Conservation (phyloP, 208 protist species). For the Jaenimonas drosophilae region DNA sequence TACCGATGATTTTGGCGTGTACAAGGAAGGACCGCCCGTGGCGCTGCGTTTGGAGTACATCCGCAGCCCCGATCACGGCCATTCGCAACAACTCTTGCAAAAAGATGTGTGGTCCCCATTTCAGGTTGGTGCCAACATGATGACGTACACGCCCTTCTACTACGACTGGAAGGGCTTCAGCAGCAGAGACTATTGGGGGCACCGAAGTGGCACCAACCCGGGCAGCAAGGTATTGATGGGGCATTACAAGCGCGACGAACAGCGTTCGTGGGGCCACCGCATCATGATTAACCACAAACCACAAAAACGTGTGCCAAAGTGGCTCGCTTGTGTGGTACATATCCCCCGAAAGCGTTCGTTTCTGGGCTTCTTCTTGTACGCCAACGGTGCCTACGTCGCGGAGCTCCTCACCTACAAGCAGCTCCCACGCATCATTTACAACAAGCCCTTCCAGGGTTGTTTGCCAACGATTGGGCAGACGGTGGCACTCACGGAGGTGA, state of each 20-base stretch:
- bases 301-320: slow-evolving; percentile 86
- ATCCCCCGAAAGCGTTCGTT: slow-evolving; percentile 70
- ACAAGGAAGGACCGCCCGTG: slow-evolving; percentile 85
- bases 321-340: slow-evolving; percentile 82
- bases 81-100: slow-evolving; percentile 73
- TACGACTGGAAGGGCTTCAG: slow-evolving; percentile 86
- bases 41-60: slow-evolving; percentile 86
- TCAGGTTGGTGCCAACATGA: slow-evolving; percentile 79
- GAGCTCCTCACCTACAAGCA: slow-evolving; percentile 91
- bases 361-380: slow-evolving; percentile 88
- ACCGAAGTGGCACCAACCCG: slow-evolving; percentile 82
- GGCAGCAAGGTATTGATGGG: slow-evolving; percentile 76
- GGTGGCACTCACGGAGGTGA: slow-evolving; percentile 77
- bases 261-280: slow-evolving; percentile 64
- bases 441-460: slow-evolving; percentile 77
- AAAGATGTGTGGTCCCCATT: slow-evolving; percentile 90
- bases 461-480: slow-evolving; percentile 87
- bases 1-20: slow-evolving; percentile 90
- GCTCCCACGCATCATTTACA: slow-evolving; percentile 85
- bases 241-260: slow-evolving; percentile 80
- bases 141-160: slow-evolving; percentile 85
- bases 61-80: slow-evolving; percentile 77
- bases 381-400: slow-evolving; percentile 85
- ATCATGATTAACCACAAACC: slow-evolving; percentile 86
- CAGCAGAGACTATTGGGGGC: slow-evolving; percentile 84